Evolutionary conservation across 371 early-diverging fungal species (phyloP), one percentile per base, ranked within the genome.

Genomic region (Choanephora cucurbitarum): DNA sequence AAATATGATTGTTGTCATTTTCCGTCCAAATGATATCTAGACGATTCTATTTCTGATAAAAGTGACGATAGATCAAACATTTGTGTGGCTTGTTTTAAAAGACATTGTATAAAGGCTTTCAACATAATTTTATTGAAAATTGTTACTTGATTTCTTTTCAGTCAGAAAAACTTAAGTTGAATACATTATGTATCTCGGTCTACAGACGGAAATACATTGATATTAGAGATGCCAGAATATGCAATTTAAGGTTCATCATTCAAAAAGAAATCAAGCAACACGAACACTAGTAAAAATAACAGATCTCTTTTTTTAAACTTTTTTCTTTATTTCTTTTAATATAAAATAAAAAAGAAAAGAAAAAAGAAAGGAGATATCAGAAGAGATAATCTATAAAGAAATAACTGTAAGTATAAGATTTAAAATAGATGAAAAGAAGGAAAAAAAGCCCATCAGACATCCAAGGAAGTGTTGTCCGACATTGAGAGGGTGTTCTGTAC

Each of bases 141-240:
- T 19, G 15, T 32, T 52, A 41, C n/a, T 31, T 54, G n/a, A 37
- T 50, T 41, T 40, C 10, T 10, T 44, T 52, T 55, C 43, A 44
- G 40, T 67, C 67, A 67, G 67, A 61, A 66, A 57, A 54, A n/a
- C n/a, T 28, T 18, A 61, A 55, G 44, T 61, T 67, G 57, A 61
- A 62, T 67, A 67, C 67, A 67, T 67, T 67, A 62, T 66, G 55
- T 42, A 45, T 48, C 62, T 67, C 67, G 67, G 67, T 52, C 58
- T 15, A 19, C 58, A 48, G 60, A 59, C 67, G 67, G 67, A 67
- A 67, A 39, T 18, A 47, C 37, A 67, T 62, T 67, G 58, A 62
- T 67, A 67, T 67, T 67, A 67, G 67, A 67, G 62, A 62, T 67
- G 67, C 67, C 67, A 67, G 67, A 67, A 67, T 55, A 55, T 58